Base-by-base conservation (phyloP, 2,329 filamentous ascomycete species). In the Penicillium crustosum region DNA sequence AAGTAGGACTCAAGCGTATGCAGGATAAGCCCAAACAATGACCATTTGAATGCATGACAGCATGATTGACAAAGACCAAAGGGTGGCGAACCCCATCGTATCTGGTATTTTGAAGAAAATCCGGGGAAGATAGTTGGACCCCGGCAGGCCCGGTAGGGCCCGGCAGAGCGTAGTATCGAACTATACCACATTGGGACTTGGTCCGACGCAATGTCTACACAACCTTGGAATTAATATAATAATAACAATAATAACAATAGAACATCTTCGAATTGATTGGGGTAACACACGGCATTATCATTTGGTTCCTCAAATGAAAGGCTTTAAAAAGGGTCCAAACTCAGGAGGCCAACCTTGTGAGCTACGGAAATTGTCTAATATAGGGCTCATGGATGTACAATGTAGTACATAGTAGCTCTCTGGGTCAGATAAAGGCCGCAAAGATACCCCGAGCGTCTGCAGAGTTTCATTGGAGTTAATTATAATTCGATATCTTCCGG, bases 121-220 rank as follows among this genome's bases (percentile, higher is more conserved):
- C 55, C 55, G 55, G 55, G 55, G 55, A 58, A 58, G 17, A 29
- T 35, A 27, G 13, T 38, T 36, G 43, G 43, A 49, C 31, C 25
- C 42, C 38, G 39, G 39, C 21, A 17, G 13, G 29, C 31, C 15
- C 48, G 39, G 31, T 33, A 33, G 31, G 54, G 55, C 44, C 50
- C 50, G 45, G 9, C 25, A 15, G 19, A 45, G 12, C 15, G 57
- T 59, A 56, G 53, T 13, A 59, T 59, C 10, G 21, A 19, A 33
- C 57, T 56, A 59, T 42, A 23, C 53, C 53, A 2, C 13, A 35
- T 43, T 47, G 17, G 57, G 45, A 17, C 17, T 33, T 59, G 53
- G 41, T 38, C 57, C 57, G 56, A 50, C 12, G 25, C 43, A 44
- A 1, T 15, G 17, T 31, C 10, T 8, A 47, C 42, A 17, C 19